These are phyloP conservation scores for Cercospora nicotianae DNA, from an alignment of 2,329 filamentous ascomycete species.

Conservation along the genomic window DNA sequence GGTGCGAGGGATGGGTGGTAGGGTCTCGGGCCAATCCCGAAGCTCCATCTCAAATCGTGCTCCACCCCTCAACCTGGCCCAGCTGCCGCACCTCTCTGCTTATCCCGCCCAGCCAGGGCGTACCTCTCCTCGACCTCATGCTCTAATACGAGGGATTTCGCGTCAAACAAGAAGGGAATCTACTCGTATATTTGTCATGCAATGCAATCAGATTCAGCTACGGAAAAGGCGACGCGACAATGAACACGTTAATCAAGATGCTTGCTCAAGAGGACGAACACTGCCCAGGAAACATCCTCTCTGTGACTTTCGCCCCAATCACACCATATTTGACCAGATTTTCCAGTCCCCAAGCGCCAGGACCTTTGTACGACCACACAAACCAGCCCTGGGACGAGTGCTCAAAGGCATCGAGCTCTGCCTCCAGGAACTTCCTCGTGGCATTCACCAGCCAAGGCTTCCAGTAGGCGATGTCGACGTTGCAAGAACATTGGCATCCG, in stretches of 20 bases:
- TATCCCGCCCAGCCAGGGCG: background rate
- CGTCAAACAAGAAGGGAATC: background rate
- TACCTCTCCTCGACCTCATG: background rate
- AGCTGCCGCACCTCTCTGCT: background rate
- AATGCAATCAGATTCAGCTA: background rate
- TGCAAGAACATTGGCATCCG: conserved; percentile 43
- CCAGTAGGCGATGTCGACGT: conserved; percentile 40
- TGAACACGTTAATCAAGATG: background rate
- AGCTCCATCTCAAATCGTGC: background rate
- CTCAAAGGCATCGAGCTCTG: conserved; percentile 48
- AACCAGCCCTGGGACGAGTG: conserved; percentile 44
- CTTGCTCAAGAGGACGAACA: conserved; percentile 16
- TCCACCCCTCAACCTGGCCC: background rate
- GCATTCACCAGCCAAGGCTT: conserved; percentile 41
- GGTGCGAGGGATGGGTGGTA: background rate
- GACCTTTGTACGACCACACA: conserved; percentile 47
- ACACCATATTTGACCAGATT: conserved; percentile 44
- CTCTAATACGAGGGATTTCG: background rate
- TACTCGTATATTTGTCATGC: background rate
- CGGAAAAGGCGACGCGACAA: background rate
- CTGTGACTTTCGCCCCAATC: conserved; percentile 42
- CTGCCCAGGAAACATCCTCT: conserved; percentile 32
- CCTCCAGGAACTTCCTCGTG: conserved; percentile 45
- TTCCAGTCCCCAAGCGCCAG: conserved; percentile 46
- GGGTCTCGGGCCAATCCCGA: background rate